Evolutionary conservation across 768 basidiomycete genomes (phyloP).

Genomic region (Tylopilus rubrobrunneus): DNA sequence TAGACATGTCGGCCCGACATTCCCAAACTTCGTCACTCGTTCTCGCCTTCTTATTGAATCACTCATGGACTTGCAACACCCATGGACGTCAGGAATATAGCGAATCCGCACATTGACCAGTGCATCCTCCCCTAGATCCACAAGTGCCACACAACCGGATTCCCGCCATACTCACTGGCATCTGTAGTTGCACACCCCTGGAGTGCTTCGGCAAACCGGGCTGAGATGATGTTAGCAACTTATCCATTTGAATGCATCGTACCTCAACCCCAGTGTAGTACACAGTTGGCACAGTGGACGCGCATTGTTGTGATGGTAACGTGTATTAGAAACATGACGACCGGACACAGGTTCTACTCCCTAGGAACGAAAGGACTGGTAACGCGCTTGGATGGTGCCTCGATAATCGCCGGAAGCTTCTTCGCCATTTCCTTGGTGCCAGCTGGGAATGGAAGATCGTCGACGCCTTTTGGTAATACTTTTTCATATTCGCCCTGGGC

Average conservation of each 20-base stretch:
- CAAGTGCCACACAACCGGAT: too few relatives aligned
- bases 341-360: conserved; percentile 40
- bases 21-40: too few relatives aligned
- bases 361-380: conserved; percentile 79
- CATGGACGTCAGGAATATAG: too few relatives aligned
- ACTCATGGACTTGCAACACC: too few relatives aligned
- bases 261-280: background rate
- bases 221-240: background rate
- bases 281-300: background rate
- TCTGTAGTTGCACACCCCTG: too few relatives aligned
- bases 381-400: conserved; percentile 66
- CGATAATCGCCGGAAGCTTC: conserved; percentile 59
- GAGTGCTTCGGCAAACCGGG: background rate
- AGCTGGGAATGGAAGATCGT: conserved; percentile 87
- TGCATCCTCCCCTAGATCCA: too few relatives aligned
- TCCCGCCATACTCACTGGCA: too few relatives aligned
- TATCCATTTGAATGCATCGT: background rate
- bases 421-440: conserved; percentile 77
- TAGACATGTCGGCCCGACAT: too few relatives aligned
- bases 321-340: conserved; percentile 1
- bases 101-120: too few relatives aligned
- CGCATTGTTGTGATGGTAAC: background rate
- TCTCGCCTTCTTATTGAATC: background rate
- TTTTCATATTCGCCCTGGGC: conserved; percentile 71
- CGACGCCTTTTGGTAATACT: conserved; percentile 77